These are phyloP conservation scores for Oryza brachyantha DNA, from an alignment of 176 grass and related monocot species.

Conservation along the genomic window DNA sequence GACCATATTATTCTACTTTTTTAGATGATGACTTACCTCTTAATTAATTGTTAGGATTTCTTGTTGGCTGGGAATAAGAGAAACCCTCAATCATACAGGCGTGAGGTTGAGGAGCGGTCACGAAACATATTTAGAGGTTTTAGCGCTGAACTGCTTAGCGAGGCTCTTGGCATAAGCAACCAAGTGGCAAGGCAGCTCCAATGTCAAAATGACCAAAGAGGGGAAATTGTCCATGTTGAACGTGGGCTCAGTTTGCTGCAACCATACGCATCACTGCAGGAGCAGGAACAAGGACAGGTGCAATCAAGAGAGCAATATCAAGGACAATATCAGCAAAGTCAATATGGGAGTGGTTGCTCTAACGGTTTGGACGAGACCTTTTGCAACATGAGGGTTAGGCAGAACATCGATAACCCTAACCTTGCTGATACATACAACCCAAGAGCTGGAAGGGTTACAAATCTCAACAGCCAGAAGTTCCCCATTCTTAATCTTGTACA, in stretches of 20 bases:
- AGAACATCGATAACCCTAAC: conserved; percentile 35
- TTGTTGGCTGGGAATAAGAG: conserved; percentile 40
- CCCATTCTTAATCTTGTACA: conserved; percentile 34
- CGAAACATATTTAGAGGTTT: conserved; percentile 5
- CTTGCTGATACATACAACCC: conserved; percentile 39
- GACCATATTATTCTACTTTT: not conserved
- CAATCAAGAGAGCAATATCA: conserved; percentile 19
- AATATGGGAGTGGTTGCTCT: not conserved
- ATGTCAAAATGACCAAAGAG: conserved; percentile 23
- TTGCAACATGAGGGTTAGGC: conserved; percentile 35
- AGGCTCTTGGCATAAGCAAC: not conserved
- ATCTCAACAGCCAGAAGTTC: conserved; percentile 44
- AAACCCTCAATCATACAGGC: conserved; percentile 5
- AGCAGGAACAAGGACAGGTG: conserved; percentile 26
- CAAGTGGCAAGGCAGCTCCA: conserved; percentile 31
- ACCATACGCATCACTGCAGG: conserved; percentile 9
- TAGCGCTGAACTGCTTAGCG: not conserved
- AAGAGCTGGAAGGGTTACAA: conserved; percentile 34
- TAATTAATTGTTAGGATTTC: conserved; percentile 28
- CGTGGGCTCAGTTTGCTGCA: not conserved
- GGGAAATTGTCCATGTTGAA: not conserved
- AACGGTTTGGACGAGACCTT: conserved; percentile 43
- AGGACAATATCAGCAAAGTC: not conserved
- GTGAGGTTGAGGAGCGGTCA: not conserved
- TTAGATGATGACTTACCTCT: not conserved